Percentiles rank a stretch among this genome's conserved stretches.
These are phyloP conservation scores for Polysphondylium violaceum DNA, from an alignment of 78 protist genomes.

Conservation along the genomic window DNA sequence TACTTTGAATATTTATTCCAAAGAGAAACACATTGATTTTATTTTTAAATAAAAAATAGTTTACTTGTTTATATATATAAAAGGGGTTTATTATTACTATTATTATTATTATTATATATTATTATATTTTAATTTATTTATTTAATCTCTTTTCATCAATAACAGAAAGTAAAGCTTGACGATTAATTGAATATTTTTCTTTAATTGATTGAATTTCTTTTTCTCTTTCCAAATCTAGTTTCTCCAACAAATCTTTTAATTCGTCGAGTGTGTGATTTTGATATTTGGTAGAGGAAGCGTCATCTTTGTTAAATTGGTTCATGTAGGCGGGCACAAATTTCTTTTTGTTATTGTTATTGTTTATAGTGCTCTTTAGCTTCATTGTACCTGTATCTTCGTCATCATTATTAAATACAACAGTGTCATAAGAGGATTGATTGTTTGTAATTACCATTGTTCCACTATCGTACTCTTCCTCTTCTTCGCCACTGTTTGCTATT, in stretches of 20 bases:
- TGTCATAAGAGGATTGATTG: constrained; percentile 41
- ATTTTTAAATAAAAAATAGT: too few species aligned
- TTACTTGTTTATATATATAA: too few species aligned
- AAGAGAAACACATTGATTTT: too few species aligned
- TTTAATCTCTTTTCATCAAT: constrained; percentile 50
- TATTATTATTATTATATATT: too few species aligned
- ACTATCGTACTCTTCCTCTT: constrained; percentile 65
- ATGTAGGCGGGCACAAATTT: constrained; percentile 67
- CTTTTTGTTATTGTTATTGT: not conserved
- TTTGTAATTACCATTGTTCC: constrained; percentile 83
- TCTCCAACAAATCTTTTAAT: constrained; percentile 25
- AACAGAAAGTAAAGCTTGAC: constrained; percentile 58
- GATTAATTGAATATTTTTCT: constrained; percentile 45
- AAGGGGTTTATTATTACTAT: not conserved
- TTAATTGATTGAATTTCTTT: constrained; percentile 29
- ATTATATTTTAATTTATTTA: not conserved
- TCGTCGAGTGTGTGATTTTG: constrained; percentile 25
- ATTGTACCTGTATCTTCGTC: constrained; percentile 53
- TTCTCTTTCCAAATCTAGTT: constrained; percentile 48
- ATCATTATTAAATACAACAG: constrained; percentile 72
- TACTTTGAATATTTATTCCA: too few species aligned
- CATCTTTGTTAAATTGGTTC: constrained; percentile 55
- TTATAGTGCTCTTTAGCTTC: constrained; percentile 40
- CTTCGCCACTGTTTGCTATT: constrained; percentile 2
- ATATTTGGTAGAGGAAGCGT: constrained; percentile 12